phyloP scores from a whole-genome alignment of 225 moss, liverwort and hornwort species.

The Antitrichia curtipendula region DNA sequence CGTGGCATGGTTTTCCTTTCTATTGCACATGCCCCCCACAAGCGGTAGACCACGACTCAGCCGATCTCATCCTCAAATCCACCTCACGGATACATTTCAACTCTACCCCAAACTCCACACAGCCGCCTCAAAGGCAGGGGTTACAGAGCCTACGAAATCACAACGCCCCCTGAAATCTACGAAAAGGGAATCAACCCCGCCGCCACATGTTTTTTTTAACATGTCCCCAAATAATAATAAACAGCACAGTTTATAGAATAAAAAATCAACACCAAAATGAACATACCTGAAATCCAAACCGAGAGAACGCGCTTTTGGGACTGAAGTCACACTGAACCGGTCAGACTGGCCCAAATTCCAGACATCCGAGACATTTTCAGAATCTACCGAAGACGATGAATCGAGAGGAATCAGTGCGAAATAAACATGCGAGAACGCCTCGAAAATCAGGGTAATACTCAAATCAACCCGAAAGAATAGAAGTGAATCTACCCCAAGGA shows the following conservation, averaged over 20 bases:
- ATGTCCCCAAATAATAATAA: not conserved
- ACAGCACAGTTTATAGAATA: too few species aligned
- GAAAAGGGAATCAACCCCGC: not conserved
- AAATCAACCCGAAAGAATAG: not conserved
- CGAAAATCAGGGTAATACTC: not conserved
- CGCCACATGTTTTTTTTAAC: fast-evolving
- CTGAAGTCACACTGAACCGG: not conserved
- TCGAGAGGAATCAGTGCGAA: not conserved
- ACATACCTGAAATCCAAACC: not conserved
- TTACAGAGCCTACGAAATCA: too few species aligned
- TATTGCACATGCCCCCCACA: not conserved
- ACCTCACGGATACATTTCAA: fast-evolving
- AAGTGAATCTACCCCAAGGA: not conserved
- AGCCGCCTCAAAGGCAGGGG: not conserved
- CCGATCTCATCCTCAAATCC: not conserved
- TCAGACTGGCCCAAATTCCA: not conserved
- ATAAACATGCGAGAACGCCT: not conserved
- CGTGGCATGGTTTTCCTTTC: not conserved
- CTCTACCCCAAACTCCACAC: not conserved
- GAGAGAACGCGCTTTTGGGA: not conserved
- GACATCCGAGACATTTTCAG: not conserved
- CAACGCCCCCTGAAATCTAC: not conserved
- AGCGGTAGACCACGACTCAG: not conserved
- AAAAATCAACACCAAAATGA: not conserved
- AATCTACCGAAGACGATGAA: not conserved